These are phyloP conservation scores for Colletotrichum magnum DNA, from an alignment of 2,329 filamentous ascomycete genomes.

Conservation along the genomic window DNA sequence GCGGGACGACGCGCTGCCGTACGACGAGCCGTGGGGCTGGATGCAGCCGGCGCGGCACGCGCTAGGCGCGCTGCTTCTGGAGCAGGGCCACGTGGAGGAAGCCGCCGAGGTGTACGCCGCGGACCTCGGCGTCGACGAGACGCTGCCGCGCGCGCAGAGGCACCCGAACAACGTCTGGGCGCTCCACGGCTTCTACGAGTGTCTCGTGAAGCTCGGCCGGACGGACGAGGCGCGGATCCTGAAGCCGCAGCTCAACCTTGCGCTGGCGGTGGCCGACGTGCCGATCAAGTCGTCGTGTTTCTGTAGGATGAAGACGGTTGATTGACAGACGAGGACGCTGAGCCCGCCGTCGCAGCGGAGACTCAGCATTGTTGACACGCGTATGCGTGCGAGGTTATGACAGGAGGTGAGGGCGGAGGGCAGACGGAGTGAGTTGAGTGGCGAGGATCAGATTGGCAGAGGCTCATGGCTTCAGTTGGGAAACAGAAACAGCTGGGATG, in stretches of 20 bases:
- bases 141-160: constrained; percentile 73
- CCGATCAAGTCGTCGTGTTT: constrained; percentile 71
- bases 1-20: constrained; percentile 75
- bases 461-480: neutral
- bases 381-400: constrained; percentile 29
- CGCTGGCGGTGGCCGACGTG: constrained; percentile 71
- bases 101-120: constrained; percentile 71
- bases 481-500: neutral
- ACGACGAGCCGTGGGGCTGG: constrained; percentile 85
- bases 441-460: neutral
- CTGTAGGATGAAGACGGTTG: constrained; percentile 49
- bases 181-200: constrained; percentile 81
- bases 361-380: constrained; percentile 19
- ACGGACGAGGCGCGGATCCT: constrained; percentile 53
- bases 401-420: neutral
- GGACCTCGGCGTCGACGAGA: constrained; percentile 72
- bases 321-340: constrained; percentile 36
- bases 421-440: neutral
- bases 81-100: constrained; percentile 72
- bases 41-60: constrained; percentile 83
- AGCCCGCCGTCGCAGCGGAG: constrained; percentile 37
- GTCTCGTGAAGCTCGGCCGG: constrained; percentile 70
- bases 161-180: constrained; percentile 85
- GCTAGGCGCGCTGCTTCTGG: constrained; percentile 77
- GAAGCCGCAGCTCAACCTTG: constrained; percentile 63